phyloP scores from a whole-genome alignment of 768 basidiomycete genomes.

The Amyloporia xantha region DNA sequence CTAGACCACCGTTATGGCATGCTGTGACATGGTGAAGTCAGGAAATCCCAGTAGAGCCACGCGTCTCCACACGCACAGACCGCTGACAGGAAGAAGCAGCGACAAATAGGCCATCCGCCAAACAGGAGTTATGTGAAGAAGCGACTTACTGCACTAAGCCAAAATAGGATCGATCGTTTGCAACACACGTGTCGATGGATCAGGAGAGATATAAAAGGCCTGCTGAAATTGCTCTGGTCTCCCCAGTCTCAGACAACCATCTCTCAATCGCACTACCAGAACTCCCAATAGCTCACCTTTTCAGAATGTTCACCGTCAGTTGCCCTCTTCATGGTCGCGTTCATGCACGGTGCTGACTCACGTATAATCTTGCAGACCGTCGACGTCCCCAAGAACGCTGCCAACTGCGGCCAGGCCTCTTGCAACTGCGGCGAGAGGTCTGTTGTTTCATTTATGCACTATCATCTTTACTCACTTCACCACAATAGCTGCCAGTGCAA shows the following conservation, averaged over 20 bases:
- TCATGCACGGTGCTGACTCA: neutral
- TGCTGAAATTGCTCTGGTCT: neutral
- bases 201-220: constrained; percentile 11
- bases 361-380: constrained; percentile 11
- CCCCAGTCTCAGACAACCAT: constrained; percentile 8
- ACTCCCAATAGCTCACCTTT: constrained; percentile 1
- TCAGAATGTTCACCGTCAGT: constrained; percentile 16
- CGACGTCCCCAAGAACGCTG: constrained; percentile 33
- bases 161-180: neutral
- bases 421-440: constrained; percentile 51
- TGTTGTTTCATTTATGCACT: constrained; percentile 6
- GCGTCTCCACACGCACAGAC: too few relatives aligned
- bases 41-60: too few relatives aligned
- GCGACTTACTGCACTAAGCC: too few relatives aligned
- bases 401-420: constrained; percentile 37
- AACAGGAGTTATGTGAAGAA: too few relatives aligned
- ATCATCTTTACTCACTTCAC: neutral
- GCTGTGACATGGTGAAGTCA: too few relatives aligned
- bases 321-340: neutral
- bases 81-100: too few relatives aligned
- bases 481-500: constrained; percentile 53
- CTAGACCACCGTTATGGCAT: too few relatives aligned
- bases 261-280: constrained; percentile 6
- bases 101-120: too few relatives aligned
- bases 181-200: constrained; percentile 4